Percentiles rank a stretch among this genome's conserved stretches.
Evolutionary conservation across 2,329 filamentous ascomycete genomes (phyloP).

Genomic region (Leptographium radiaticola): DNA sequence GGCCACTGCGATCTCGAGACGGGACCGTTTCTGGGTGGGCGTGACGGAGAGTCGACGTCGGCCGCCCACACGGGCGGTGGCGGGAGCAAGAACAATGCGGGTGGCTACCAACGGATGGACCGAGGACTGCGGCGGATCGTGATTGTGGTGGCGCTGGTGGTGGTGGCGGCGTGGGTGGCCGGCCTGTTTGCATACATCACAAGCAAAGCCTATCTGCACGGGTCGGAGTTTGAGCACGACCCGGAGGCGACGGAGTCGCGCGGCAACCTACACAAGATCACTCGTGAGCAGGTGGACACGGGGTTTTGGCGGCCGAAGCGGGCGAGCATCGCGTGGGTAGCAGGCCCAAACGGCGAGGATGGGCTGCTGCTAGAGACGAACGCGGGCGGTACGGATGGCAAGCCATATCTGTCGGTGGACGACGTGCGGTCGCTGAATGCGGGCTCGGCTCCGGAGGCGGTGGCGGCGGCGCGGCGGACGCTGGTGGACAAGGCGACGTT

Average conservation of each 20-base stretch:
- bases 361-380: constrained; percentile 69
- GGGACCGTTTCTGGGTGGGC: constrained; percentile 35
- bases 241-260: constrained; percentile 47
- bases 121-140: constrained; percentile 49
- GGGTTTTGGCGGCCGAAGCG: constrained; percentile 52
- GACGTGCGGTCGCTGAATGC: constrained; percentile 49
- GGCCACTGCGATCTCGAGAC: constrained; percentile 33
- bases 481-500: constrained; percentile 64
- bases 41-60: constrained; percentile 9
- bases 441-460: constrained; percentile 21
- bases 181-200: constrained; percentile 55
- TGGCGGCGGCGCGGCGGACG: constrained; percentile 39
- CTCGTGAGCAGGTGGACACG: constrained; percentile 54
- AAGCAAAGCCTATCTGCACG: constrained; percentile 51
- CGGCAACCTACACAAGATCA: constrained; percentile 59
- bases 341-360: constrained; percentile 63
- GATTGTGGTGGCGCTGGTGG: constrained; percentile 45
- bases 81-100: constrained; percentile 4
- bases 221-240: constrained; percentile 50
- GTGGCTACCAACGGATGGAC: constrained; percentile 43
- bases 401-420: constrained; percentile 73
- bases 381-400: constrained; percentile 24
- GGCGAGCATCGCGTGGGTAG: constrained; percentile 65
- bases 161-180: constrained; percentile 54
- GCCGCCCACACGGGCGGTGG: constrained; percentile 9